Evolutionary conservation across 176 grass and related monocot species (phyloP), one percentile per base, ranked within the genome.

Genomic region (Poa pratensis): DNA sequence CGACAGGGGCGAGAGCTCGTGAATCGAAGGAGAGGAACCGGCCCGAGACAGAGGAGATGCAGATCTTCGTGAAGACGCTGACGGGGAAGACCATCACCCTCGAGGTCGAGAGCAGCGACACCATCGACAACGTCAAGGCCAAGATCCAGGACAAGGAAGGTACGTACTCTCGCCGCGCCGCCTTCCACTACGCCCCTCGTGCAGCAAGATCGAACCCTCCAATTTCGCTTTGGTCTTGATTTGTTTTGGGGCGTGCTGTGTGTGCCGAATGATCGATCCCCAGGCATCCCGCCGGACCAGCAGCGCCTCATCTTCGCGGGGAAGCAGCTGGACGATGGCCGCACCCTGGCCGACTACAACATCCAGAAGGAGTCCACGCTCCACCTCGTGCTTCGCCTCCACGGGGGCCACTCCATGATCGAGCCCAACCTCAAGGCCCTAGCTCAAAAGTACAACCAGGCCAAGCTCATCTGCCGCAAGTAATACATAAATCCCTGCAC

Each of bases 131-230:
- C 80, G 89, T 96, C 84, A 93, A 91, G 84, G 78, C 84, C 20
- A 91, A 91, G 94, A 89, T 96, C 78, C 94, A 93, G 74, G 91
- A 73, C 76, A 84, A 84, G 65, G 87, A 88, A 84, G 87, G 87
- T 88, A 51, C 12, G 15, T 0, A 6, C 13, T 3, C 34, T 57
- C 23, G 2, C 49, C 34, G n/a, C 70, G 12, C 5, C 61, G 59
- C 58, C 9, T 30, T 27, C 14, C 73, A 3, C 69, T 53, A 1
- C 65, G 3, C 0, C 65, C 16, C 35, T 35, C 18, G 9, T 35
- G 50, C 73, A 13, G 28, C 28, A 20, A 22, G 27, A 34, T 37
- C 35, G 30, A 30, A 30, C 30, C 30, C 30, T 30, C 30, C 30
- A 30, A 30, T 39, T 39, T 39, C 37, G 37, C 50, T n/a, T 55